These are phyloP conservation scores for Thraustochytrium striatum DNA, from an alignment of 352 stramenopile species.

Conservation along the genomic window DNA sequence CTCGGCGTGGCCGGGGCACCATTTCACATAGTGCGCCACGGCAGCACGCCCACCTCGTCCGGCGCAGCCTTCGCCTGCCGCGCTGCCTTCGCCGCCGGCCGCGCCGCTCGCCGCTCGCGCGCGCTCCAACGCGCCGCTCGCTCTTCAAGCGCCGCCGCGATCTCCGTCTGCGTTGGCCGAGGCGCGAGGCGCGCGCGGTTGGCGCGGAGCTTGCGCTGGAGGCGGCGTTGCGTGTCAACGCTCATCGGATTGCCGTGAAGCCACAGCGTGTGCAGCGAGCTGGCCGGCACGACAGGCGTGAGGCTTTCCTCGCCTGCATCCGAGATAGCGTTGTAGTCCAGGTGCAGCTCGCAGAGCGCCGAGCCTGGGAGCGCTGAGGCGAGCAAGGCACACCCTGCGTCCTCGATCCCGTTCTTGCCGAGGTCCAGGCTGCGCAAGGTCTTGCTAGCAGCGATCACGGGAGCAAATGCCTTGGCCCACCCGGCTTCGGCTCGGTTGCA, in stretches of 20 bases:
- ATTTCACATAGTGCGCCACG: neutral
- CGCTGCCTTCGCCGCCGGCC: neutral
- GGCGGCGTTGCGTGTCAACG: neutral
- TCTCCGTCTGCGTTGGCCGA: neutral
- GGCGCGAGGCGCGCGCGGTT: neutral
- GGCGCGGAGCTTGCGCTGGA: neutral
- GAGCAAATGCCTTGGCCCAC: neutral
- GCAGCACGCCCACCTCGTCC: neutral
- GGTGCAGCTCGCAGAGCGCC: neutral
- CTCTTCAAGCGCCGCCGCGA: neutral
- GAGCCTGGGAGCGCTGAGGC: neutral
- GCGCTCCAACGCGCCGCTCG: neutral
- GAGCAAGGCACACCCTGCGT: neutral
- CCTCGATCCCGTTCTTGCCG: conserved; percentile 10
- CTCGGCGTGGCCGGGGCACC: conserved; percentile 7
- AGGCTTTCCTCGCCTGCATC: neutral
- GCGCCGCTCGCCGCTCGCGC: neutral
- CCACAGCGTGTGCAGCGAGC: conserved; percentile 7
- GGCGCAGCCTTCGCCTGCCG: neutral
- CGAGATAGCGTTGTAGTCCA: conserved; percentile 30
- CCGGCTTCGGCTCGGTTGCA: neutral
- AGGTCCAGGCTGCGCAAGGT: neutral
- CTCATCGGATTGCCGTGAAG: conserved; percentile 1
- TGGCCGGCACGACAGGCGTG: no score
- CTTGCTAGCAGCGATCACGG: neutral